phyloP scores from a whole-genome alignment of 1,284 basidiomycete genomes.

The Porodaedalea pini region DNA sequence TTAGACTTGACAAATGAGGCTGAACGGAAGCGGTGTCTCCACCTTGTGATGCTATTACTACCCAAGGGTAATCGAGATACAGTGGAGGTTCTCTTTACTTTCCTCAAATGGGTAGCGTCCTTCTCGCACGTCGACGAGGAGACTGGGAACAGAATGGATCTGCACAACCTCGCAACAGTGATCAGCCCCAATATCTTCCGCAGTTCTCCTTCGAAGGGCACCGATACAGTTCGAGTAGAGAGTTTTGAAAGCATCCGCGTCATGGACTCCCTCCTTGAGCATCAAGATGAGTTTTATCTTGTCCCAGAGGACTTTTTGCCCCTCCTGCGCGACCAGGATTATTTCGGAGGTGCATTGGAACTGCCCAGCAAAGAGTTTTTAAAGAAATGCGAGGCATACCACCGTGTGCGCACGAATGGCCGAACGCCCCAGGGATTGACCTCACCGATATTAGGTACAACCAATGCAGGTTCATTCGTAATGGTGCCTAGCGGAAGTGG shows the following conservation, averaged over 20 bases:
- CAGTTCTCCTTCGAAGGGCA: slow-evolving; percentile 69
- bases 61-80: slow-evolving; percentile 96
- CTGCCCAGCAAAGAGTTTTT: slow-evolving; percentile 86
- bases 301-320: slow-evolving; percentile 84
- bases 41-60: slow-evolving; percentile 83
- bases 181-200: slow-evolving; percentile 91
- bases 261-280: slow-evolving; percentile 81
- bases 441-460: slow-evolving; percentile 33
- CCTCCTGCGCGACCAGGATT: slow-evolving; percentile 81
- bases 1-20: slow-evolving; percentile 71
- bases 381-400: slow-evolving; percentile 84
- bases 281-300: slow-evolving; percentile 91
- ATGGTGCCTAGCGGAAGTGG: slow-evolving; percentile 28
- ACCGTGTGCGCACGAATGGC: slow-evolving; percentile 47
- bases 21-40: slow-evolving; percentile 82
- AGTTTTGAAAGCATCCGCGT: slow-evolving; percentile 90
- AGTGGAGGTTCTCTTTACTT: slow-evolving; percentile 96
- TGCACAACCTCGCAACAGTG: slow-evolving; percentile 95
- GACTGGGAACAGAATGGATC: slow-evolving; percentile 98
- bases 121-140: slow-evolving; percentile 98
- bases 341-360: slow-evolving; percentile 79
- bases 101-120: slow-evolving; percentile 98
- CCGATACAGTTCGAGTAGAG: slow-evolving; percentile 88
- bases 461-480: slow-evolving; percentile 29
- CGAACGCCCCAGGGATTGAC: slow-evolving; percentile 34